Evolutionary conservation across 1,284 basidiomycete species (phyloP).

Genomic region (Thecaphora frezii): DNA sequence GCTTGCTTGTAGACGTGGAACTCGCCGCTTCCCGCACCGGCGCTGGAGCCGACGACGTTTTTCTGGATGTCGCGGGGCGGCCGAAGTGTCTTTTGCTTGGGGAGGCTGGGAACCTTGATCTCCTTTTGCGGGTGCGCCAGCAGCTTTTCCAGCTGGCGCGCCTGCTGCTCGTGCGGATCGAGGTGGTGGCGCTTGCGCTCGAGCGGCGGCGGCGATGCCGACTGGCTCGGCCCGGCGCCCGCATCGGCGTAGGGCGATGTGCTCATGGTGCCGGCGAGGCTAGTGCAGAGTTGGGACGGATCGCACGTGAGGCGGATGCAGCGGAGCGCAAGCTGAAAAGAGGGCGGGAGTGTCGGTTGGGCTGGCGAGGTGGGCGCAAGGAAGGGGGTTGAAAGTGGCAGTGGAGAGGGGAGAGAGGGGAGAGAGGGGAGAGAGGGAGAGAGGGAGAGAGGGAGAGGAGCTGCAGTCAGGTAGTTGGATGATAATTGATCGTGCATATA

Average conservation of each 20-base stretch:
- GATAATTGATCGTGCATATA: too few species aligned
- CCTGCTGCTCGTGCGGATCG: constrained; percentile 47
- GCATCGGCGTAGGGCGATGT: neutral
- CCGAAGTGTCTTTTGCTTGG: constrained; percentile 38
- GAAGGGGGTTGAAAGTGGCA: too few species aligned
- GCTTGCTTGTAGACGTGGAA: constrained; percentile 94
- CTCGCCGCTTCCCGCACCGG: constrained; percentile 58
- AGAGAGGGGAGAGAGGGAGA: too few species aligned
- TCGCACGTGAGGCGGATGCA: too few species aligned
- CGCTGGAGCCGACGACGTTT: constrained; percentile 62
- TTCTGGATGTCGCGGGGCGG: constrained; percentile 72
- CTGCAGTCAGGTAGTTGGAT: too few species aligned
- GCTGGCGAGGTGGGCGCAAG: too few species aligned
- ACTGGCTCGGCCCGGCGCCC: too few species aligned
- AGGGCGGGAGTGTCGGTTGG: too few species aligned
- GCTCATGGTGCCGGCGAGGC: neutral
- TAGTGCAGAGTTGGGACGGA: too few species aligned
- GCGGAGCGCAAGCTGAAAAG: too few species aligned
- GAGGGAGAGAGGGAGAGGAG: too few species aligned
- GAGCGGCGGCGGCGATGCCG: neutral
- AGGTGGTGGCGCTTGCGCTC: constrained; percentile 21
- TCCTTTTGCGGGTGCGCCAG: constrained; percentile 46
- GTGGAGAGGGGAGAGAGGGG: too few species aligned
- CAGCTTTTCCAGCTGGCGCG: constrained; percentile 43
- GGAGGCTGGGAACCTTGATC: constrained; percentile 34